A percentile compares a stretch with the other conserved stretches of the same genome.
These are phyloP conservation scores for Trichosporon coremiiforme DNA, from an alignment of 1,284 basidiomycete genomes.

Conservation along the genomic window DNA sequence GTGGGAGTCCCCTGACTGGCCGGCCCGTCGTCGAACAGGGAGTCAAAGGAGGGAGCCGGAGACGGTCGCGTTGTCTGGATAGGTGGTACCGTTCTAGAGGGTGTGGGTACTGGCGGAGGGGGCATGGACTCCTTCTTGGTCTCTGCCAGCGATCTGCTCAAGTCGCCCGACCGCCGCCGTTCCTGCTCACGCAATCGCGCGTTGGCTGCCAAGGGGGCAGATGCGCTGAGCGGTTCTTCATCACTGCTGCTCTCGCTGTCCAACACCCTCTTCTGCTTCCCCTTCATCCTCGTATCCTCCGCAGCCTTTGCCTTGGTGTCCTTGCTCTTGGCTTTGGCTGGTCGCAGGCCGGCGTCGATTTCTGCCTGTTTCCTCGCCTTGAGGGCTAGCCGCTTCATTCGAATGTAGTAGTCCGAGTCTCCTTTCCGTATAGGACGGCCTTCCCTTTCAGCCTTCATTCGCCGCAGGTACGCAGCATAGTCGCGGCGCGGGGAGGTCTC, in stretches of 20 bases:
- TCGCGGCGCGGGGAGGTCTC: conserved; percentile 30
- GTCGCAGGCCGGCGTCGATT: background rate
- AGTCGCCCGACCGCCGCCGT: background rate
- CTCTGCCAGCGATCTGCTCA: background rate
- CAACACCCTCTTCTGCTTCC: background rate
- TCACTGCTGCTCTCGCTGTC: conserved; percentile 8
- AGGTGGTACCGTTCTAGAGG: background rate
- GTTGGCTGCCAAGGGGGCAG: background rate
- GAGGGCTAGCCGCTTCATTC: conserved; percentile 24
- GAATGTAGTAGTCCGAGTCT: conserved; percentile 43
- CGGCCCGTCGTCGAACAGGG: background rate
- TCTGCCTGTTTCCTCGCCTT: conserved; percentile 22
- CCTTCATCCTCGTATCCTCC: background rate
- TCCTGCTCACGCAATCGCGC: background rate
- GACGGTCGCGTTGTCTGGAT: background rate
- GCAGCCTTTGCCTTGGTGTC: background rate
- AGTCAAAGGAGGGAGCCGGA: background rate
- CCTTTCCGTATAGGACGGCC: conserved; percentile 32
- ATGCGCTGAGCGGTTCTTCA: background rate
- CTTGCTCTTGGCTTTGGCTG: conserved; percentile 8
- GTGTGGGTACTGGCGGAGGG: background rate
- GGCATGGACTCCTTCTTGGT: background rate
- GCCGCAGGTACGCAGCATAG: conserved; percentile 35
- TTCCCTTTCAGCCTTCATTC: conserved; percentile 32
- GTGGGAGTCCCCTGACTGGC: background rate